Evolutionary conservation across 1,284 basidiomycete species (phyloP), one percentile per base, ranked within the genome.

Genomic region (Cutaneotrichosporon arboriforme): DNA sequence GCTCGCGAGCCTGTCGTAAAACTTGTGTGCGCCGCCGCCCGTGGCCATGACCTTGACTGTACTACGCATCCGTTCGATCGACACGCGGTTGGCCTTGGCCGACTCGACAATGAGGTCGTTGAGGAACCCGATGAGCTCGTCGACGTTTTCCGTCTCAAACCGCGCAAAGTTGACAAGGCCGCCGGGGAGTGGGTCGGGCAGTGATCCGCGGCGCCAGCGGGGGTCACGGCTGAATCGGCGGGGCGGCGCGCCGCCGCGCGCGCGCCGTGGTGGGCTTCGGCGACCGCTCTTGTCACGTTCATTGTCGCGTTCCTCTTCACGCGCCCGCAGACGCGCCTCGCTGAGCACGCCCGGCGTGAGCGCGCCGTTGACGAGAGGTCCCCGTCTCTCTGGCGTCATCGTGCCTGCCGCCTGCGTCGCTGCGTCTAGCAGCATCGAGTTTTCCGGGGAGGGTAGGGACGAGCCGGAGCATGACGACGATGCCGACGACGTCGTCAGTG

Each of bases 21-120:
- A 97, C 68, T 84, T 84, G 79, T 97, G 91, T 40, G 94, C 94
- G 41, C 96, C 96, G 13, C 96, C 96, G 37, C 96, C 96, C 0
- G 96, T 99, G 4, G 93, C 92, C 84, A 97, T 90, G 67, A 99
- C 90, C 78, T 94, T 93, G 70, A 99, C 93, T 43, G 87, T 85
- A 54, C 81, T 80, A 61, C 88, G 85, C 94, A 99, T 97, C 67
- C 92, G 86, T 53, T 85, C 84, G 59, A 96, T 83, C 1, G 86
- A 81, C 12, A 98, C 94, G 33, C 84, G 81, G 69, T 98, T 97
- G n/a, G 87, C 82, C 41, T 80, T 74, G 8, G 96, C 94, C 26
- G 88, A 92, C 22, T 85, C 84, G 62, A 84, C 81, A 68, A 99
- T 96, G 49, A 98, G 83, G 44, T 84, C 81, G 60, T 87, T 84